Evolutionary conservation across 805 yeast species (phyloP), one percentile per base, ranked within the genome.

Genomic region (Monosporozyma siamensis): DNA sequence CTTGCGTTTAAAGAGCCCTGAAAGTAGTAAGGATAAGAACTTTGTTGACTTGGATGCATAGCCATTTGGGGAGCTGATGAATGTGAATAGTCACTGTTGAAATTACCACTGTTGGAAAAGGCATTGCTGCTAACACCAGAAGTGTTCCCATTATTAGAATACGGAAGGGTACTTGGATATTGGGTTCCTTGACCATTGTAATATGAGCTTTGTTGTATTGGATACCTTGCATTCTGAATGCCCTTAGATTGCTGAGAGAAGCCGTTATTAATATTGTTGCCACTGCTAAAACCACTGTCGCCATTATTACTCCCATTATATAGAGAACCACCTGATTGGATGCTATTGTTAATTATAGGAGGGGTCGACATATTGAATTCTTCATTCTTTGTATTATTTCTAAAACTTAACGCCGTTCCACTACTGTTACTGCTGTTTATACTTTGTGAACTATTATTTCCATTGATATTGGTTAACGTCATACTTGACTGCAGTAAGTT

Each of bases 111-210:
- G 12, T 12, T 18, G 14, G 32, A 7, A 7, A 25, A 43, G 36
- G 25, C 41, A 45, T 35, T 47, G 54, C 22, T 48, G 54, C 12
- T 48, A 50, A 29, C 9, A 23, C 9, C 9, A 6, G 25, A 23
- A n/a, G n/a, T n/a, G n/a, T n/a, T 45, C 49, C 43, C 46, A 55
- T 34, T 40, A 48, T n/a, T 39, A 53, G 35, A 45, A 52, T 38
- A 34, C 43, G 40, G 39, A 41, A 17, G 17, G 27, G 29, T 44
- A 24, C 21, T 37, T 24, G 48, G 30, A 39, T 41, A 12, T 32
- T 47, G 14, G 11, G 26, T 11, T 21, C 20, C 43, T 35, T 41
- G 45, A n/a, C 40, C 30, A 25, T 41, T 42, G 23, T 34, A 15
- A 35, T 42, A 40, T 4, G 43, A 21, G 15, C 34, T 25, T 22